Percentiles rank a stretch among this genome's conserved stretches.
Conservation (phyloP, 208 protist species). For the Acanthamoeba castellanii region DNA sequence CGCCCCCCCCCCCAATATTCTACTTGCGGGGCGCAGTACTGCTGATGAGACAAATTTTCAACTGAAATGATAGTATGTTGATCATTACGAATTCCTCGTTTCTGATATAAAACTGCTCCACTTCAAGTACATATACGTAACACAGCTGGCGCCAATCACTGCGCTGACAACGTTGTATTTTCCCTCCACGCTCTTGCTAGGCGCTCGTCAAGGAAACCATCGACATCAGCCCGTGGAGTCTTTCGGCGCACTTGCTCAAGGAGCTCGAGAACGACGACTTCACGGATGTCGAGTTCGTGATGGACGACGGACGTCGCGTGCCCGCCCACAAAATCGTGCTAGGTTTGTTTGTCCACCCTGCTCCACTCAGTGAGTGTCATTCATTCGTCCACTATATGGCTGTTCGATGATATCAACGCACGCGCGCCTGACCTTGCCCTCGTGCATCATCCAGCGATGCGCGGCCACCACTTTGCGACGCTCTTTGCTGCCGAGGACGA, state of each 20-base stretch:
- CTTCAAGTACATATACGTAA: too few species aligned
- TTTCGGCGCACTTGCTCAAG: neutral
- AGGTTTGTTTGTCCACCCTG: neutral
- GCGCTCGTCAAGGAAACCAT: neutral
- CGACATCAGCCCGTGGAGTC: neutral
- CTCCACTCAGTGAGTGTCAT: too few species aligned
- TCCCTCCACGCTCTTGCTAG: neutral
- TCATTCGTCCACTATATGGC: too few species aligned
- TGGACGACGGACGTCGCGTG: conserved; percentile 4
- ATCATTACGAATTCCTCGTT: conserved; percentile 55
- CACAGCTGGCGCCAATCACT: too few species aligned
- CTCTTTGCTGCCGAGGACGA: neutral
- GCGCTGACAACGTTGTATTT: neutral
- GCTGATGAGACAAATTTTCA: conserved; percentile 8
- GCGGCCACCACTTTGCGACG: neutral
- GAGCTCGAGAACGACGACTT: conserved; percentile 13
- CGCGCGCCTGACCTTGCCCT: too few species aligned
- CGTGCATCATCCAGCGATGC: too few species aligned
- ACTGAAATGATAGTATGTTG: conserved; percentile 46
- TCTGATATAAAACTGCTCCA: neutral
- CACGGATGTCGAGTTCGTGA: neutral
- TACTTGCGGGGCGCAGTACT: too few species aligned
- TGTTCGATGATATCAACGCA: too few species aligned
- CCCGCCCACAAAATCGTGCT: neutral
- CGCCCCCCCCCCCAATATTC: neutral